These are phyloP conservation scores for Amylostereum areolatum DNA, from an alignment of 1,284 basidiomycete genomes.

Conservation along the genomic window DNA sequence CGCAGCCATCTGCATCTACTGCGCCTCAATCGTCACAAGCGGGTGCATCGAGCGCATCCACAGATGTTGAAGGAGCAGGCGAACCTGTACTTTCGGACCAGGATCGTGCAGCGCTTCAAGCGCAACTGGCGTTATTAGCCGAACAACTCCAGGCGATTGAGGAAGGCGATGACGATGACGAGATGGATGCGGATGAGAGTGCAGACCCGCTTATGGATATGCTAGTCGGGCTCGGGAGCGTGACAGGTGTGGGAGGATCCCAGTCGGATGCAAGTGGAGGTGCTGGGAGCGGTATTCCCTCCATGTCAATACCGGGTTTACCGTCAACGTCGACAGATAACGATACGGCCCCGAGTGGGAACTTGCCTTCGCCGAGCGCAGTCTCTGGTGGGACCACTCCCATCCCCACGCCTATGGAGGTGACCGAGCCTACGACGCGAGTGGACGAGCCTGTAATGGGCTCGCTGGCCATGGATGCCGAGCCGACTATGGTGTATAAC, in stretches of 20 bases:
- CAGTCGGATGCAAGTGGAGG: too few species aligned
- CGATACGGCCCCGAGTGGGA: too few species aligned
- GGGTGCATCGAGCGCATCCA: not conserved
- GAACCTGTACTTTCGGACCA: constrained; percentile 24
- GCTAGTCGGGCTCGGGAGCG: not conserved
- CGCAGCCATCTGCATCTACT: not conserved
- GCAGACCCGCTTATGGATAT: not conserved
- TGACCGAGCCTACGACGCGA: too few species aligned
- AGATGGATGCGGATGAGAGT: constrained; percentile 1
- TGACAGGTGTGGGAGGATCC: too few species aligned
- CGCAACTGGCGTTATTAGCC: constrained; percentile 55
- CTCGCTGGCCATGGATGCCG: too few species aligned
- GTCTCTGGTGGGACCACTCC: too few species aligned
- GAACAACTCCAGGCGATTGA: constrained; percentile 56
- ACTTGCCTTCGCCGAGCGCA: too few species aligned
- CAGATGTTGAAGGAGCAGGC: constrained; percentile 1
- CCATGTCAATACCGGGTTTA: too few species aligned
- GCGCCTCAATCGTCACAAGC: not conserved
- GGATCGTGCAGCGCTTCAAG: constrained; percentile 55
- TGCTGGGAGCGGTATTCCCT: too few species aligned
- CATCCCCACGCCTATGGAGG: too few species aligned
- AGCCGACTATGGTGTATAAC: not conserved
- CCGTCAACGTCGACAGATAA: too few species aligned
- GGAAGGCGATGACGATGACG: not conserved
- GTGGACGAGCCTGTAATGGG: too few species aligned